Evolutionary conservation across 192 early-diverging fungal genomes (phyloP).

Genomic region (Lobosporangium transversale): DNA sequence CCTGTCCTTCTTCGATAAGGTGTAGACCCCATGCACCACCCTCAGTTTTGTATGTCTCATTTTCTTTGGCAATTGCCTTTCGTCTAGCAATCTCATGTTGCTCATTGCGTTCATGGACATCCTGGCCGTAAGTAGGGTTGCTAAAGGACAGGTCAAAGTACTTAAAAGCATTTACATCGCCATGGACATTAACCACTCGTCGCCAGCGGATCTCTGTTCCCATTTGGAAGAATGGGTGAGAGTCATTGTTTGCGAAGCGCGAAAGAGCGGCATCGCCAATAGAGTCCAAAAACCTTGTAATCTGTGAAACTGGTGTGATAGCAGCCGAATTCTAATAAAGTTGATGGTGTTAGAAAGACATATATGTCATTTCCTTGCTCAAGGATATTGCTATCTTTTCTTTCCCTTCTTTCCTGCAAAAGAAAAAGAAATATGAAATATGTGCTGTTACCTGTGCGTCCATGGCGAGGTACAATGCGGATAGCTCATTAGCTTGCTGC

Average conservation of each 20-base stretch:
- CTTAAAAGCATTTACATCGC: slow-evolving; percentile 15
- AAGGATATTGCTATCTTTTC: too few species aligned
- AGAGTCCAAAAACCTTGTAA: slow-evolving; percentile 18
- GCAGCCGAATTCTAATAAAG: slow-evolving; percentile 32
- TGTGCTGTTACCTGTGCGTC: slow-evolving; percentile 29
- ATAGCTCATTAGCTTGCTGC: slow-evolving; percentile 30
- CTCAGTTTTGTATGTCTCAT: slow-evolving; percentile 6
- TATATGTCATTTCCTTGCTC: too few species aligned
- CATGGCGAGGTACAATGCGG: slow-evolving; percentile 30
- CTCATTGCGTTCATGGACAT: slow-evolving; percentile 19
- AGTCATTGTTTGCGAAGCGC: slow-evolving; percentile 14
- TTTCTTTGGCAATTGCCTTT: slow-evolving; percentile 2
- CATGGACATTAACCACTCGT: slow-evolving; percentile 1
- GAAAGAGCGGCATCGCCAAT: slow-evolving; percentile 17
- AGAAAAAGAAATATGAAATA: too few species aligned
- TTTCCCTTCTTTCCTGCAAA: too few species aligned
- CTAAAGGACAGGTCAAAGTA: background rate
- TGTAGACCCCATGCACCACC: slow-evolving; percentile 21
- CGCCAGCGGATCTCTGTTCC: slow-evolving; percentile 41
- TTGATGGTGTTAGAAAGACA: background rate
- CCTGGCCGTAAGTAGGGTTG: slow-evolving; percentile 4
- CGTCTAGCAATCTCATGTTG: slow-evolving; percentile 18
- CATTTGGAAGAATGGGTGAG: slow-evolving; percentile 38
- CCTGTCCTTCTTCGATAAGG: slow-evolving; percentile 17
- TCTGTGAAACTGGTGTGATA: slow-evolving; percentile 23